phyloP scores from a whole-genome alignment of 192 early-diverging fungal genomes.

The Radiomyces spectabilis region DNA sequence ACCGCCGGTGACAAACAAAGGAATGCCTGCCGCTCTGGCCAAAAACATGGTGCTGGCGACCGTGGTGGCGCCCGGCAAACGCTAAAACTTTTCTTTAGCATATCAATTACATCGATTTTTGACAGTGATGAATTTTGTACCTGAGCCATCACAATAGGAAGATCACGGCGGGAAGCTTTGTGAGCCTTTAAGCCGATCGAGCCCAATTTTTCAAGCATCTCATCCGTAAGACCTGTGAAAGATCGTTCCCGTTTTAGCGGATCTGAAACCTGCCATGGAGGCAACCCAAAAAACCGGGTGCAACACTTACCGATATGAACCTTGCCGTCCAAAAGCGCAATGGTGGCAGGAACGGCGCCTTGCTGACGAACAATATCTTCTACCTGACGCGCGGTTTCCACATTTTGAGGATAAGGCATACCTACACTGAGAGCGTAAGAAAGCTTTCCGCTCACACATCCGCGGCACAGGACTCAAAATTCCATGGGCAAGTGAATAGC shows the following conservation, averaged over 20 bases:
- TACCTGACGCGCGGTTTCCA: slow-evolving; percentile 75
- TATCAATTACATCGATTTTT: not conserved
- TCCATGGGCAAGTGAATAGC: too few species aligned
- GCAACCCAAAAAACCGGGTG: not conserved
- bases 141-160: slow-evolving; percentile 68
- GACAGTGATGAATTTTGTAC: slow-evolving; percentile 22
- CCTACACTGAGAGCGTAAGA: slow-evolving; percentile 19
- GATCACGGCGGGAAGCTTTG: slow-evolving; percentile 83
- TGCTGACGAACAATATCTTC: slow-evolving; percentile 66
- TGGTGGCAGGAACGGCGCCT: slow-evolving; percentile 80
- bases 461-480: too few species aligned
- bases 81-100: slow-evolving; percentile 17
- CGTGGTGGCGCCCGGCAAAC: slow-evolving; percentile 79
- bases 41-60: slow-evolving; percentile 89
- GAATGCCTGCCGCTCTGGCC: slow-evolving; percentile 79
- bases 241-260: not conserved
- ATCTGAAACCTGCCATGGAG: not conserved
- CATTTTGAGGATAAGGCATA: slow-evolving; percentile 91
- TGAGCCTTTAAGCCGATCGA: slow-evolving; percentile 47
- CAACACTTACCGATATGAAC: slow-evolving; percentile 60
- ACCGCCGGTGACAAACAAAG: slow-evolving; percentile 92
- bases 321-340: slow-evolving; percentile 82
- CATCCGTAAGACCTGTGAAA: slow-evolving; percentile 44
- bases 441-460: slow-evolving; percentile 44
- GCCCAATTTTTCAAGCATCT: slow-evolving; percentile 58